These are phyloP conservation scores for Oryza meridionalis DNA, from an alignment of 176 grass and related monocot genomes.

Conservation along the genomic window DNA sequence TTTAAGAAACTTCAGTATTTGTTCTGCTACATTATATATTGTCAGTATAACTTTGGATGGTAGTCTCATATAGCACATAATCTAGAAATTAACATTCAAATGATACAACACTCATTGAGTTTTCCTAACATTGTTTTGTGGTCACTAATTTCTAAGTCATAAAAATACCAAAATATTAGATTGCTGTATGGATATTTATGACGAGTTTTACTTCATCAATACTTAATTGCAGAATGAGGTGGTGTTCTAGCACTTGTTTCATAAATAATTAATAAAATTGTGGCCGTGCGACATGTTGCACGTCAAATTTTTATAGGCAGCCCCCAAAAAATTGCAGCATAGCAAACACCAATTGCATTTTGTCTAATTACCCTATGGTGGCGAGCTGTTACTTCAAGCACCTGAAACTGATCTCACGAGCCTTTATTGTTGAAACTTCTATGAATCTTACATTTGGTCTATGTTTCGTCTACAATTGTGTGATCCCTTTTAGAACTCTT, in stretches of 20 bases:
- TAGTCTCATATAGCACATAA: background rate
- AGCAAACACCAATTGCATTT: background rate
- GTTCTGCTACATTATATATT: background rate
- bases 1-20: background rate
- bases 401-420: background rate
- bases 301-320: background rate
- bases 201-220: background rate
- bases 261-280: conserved; percentile 11
- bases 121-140: background rate
- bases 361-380: conserved; percentile 24
- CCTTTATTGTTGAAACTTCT: background rate
- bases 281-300: background rate
- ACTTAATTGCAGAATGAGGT: conserved; percentile 11
- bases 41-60: background rate
- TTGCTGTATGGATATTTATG: background rate
- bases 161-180: background rate
- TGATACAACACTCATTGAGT: background rate
- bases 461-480: too few relatives aligned
- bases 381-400: background rate
- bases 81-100: conserved; percentile 18
- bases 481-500: too few relatives aligned
- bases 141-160: background rate
- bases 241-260: conserved; percentile 25
- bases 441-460: too few relatives aligned
- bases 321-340: too few relatives aligned